Evolutionary conservation across 768 basidiomycete species (phyloP).

Genomic region (Suillus variegatus): DNA sequence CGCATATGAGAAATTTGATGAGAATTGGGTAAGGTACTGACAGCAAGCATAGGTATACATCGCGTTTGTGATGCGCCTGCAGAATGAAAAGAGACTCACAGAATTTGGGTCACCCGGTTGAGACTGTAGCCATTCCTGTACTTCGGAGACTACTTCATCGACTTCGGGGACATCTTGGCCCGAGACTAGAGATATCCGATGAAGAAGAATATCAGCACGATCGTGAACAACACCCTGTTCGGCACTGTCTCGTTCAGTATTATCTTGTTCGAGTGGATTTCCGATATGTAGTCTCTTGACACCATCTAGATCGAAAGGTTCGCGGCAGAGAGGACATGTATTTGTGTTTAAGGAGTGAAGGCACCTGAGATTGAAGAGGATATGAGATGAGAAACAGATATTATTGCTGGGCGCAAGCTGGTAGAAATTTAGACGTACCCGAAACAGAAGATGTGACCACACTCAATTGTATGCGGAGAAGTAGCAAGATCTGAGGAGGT

Average conservation of each 20-base stretch:
- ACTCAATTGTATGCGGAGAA: constrained; percentile 70
- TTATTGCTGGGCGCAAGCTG: not conserved
- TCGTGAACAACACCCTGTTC: constrained; percentile 42
- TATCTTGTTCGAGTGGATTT: constrained; percentile 33
- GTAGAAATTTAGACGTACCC: constrained; percentile 40
- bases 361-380: constrained; percentile 42
- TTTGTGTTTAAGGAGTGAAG: constrained; percentile 50
- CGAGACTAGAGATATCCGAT: constrained; percentile 37
- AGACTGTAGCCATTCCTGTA: constrained; percentile 51
- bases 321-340: constrained; percentile 68
- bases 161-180: constrained; percentile 31
- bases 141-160: constrained; percentile 45
- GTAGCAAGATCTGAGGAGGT: constrained; percentile 43
- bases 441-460: constrained; percentile 77
- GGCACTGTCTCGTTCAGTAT: constrained; percentile 35
- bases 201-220: constrained; percentile 35
- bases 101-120: constrained; percentile 41
- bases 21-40: not conserved
- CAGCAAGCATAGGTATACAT: not conserved
- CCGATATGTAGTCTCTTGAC: constrained; percentile 68
- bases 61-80: not conserved
- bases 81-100: constrained; percentile 23
- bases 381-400: not conserved
- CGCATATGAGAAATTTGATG: constrained; percentile 20
- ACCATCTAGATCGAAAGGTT: constrained; percentile 51